phyloP scores from a whole-genome alignment of 192 early-diverging fungal species.

The Gamsiella multidivaricata region DNA sequence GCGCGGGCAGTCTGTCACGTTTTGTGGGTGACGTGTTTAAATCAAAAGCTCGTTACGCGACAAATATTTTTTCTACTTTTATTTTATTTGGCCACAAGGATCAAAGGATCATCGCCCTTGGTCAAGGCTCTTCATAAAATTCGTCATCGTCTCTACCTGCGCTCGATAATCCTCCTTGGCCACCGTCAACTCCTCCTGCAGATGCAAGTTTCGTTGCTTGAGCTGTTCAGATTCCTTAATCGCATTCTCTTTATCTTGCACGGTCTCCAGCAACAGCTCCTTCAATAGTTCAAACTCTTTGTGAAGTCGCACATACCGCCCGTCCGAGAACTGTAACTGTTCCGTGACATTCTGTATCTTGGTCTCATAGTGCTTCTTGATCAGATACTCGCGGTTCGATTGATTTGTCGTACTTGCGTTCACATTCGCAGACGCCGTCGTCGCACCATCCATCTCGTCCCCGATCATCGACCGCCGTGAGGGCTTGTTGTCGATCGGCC shows the following conservation, averaged over 20 bases:
- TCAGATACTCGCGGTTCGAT: conserved; percentile 46
- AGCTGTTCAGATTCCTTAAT: conserved; percentile 24
- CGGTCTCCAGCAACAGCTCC: conserved; percentile 38
- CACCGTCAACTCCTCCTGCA: conserved; percentile 45
- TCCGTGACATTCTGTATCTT: conserved; percentile 57
- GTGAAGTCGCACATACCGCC: conserved; percentile 51
- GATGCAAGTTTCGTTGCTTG: conserved; percentile 24
- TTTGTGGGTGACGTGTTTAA: too few species aligned
- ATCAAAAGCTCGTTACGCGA: too few species aligned
- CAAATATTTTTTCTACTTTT: too few species aligned
- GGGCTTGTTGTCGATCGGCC: not conserved
- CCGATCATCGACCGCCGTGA: conserved; percentile 8
- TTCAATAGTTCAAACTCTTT: conserved; percentile 48
- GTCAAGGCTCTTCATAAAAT: conserved; percentile 49
- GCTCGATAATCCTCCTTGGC: conserved; percentile 54
- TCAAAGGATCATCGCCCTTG: conserved; percentile 23
- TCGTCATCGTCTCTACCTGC: conserved; percentile 59
- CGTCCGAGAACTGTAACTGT: conserved; percentile 56
- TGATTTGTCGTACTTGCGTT: conserved; percentile 1
- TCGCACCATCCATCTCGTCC: not conserved
- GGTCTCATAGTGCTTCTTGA: conserved; percentile 59
- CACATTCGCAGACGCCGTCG: not conserved
- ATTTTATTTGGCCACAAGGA: too few species aligned
- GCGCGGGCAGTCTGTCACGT: too few species aligned
- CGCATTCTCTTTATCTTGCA: conserved; percentile 19